Percentiles rank a stretch among this genome's conserved stretches.
Conservation (phyloP, 179 eudicot species). For the Dionaea muscipula region DNA sequence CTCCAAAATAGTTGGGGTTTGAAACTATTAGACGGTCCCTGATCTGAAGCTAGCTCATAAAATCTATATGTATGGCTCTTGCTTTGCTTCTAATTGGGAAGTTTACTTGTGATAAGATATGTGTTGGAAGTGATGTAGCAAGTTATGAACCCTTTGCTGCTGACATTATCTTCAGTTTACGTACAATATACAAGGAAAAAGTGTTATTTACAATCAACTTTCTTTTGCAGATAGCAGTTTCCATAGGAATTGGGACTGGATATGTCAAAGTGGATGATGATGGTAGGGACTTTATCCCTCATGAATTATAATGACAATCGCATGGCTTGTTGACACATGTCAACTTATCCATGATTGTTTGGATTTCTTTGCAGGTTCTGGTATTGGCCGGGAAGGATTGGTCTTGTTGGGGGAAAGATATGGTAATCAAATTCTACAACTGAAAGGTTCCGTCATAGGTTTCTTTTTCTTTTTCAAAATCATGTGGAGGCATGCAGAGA, state of each 20-base stretch:
- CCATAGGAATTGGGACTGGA: constrained; percentile 51
- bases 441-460: not conserved
- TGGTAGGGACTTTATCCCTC: constrained; percentile 35
- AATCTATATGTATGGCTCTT: too few relatives aligned
- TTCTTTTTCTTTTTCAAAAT: too few relatives aligned
- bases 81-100: too few relatives aligned
- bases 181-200: not conserved
- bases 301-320: not conserved
- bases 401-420: constrained; percentile 78
- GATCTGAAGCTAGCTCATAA: too few relatives aligned
- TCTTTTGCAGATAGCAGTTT: constrained; percentile 54
- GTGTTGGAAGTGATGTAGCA: too few relatives aligned
- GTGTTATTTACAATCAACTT: constrained; percentile 2
- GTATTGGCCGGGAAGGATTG: constrained; percentile 76
- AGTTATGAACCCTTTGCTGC: too few relatives aligned
- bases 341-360: constrained; percentile 7
- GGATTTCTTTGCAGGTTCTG: constrained; percentile 55
- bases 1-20: too few relatives aligned
- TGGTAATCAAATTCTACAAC: constrained; percentile 25
- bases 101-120: too few relatives aligned
- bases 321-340: constrained; percentile 1
- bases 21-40: too few relatives aligned
- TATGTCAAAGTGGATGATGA: constrained; percentile 79
- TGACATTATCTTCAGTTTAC: too few relatives aligned
- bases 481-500: too few relatives aligned